These are phyloP conservation scores for Fusarium temperatum DNA, from an alignment of 2,329 filamentous ascomycete species.

Conservation along the genomic window DNA sequence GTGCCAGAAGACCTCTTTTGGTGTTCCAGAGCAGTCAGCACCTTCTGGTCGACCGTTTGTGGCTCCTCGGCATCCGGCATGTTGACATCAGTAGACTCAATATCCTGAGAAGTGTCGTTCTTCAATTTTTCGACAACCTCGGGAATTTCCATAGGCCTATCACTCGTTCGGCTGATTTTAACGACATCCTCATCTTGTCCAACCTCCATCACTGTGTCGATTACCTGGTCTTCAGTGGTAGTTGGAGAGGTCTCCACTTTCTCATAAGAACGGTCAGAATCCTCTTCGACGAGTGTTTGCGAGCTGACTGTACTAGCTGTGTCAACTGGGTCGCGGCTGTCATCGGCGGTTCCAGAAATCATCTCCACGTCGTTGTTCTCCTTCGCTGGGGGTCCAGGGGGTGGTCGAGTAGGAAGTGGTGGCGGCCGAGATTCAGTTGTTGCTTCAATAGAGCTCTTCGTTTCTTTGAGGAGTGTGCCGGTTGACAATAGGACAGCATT, in stretches of 20 bases:
- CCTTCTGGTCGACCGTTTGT: slow-evolving; percentile 56
- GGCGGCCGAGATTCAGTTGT: slow-evolving; percentile 49
- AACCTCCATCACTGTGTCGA: slow-evolving; percentile 38
- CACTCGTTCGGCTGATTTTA: slow-evolving; percentile 4
- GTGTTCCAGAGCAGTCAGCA: slow-evolving; percentile 56
- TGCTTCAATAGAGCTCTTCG: slow-evolving; percentile 42
- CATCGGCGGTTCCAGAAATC: slow-evolving; percentile 46
- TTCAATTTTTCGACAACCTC: slow-evolving; percentile 8
- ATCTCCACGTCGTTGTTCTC: slow-evolving; percentile 48
- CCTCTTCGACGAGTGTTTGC: slow-evolving; percentile 59
- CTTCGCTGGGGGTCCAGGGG: slow-evolving; percentile 49
- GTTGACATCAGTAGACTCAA: slow-evolving; percentile 31
- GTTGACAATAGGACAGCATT: slow-evolving; percentile 76
- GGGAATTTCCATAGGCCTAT: background rate
- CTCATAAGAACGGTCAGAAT: slow-evolving; percentile 48
- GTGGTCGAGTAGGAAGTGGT: slow-evolving; percentile 60
- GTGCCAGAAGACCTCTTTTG: slow-evolving; percentile 60
- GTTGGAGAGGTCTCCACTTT: slow-evolving; percentile 41
- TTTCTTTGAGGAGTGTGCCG: slow-evolving; percentile 48
- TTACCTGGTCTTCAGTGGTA: slow-evolving; percentile 35
- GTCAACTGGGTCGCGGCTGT: slow-evolving; percentile 46
- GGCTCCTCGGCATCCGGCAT: slow-evolving; percentile 47
- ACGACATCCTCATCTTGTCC: slow-evolving; percentile 20
- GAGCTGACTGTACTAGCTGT: slow-evolving; percentile 60
- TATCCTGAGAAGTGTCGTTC: background rate